Evolutionary conservation across 768 basidiomycete species (phyloP).

Genomic region (Sarcomyxa edulis): DNA sequence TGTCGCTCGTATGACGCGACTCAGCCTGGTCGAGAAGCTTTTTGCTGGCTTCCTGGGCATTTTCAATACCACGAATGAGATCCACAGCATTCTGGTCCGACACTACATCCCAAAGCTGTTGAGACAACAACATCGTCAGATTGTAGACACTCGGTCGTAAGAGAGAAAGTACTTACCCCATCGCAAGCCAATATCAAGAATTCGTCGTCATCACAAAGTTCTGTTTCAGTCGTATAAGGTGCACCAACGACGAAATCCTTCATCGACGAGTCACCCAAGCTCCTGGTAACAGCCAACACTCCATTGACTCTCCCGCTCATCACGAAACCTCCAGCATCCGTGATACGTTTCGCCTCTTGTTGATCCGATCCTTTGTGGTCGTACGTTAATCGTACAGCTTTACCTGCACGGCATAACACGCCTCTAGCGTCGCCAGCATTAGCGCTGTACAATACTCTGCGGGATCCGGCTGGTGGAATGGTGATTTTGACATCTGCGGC

Average conservation of each 20-base stretch:
- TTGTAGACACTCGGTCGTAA: constrained; percentile 1
- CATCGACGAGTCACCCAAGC: constrained; percentile 96
- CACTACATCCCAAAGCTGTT: constrained; percentile 93
- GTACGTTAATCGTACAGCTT: constrained; percentile 90
- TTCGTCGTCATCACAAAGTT: constrained; percentile 86
- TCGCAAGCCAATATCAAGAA: constrained; percentile 96
- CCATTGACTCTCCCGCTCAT: constrained; percentile 99
- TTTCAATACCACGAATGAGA: constrained; percentile 62
- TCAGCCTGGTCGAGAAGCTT: constrained; percentile 80
- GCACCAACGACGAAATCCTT: constrained; percentile 99
- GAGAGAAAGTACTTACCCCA: constrained; percentile 61
- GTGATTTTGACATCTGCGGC: constrained; percentile 24
- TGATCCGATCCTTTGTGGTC: constrained; percentile 98
- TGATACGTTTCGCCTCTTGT: constrained; percentile 97
- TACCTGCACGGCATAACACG: constrained; percentile 87
- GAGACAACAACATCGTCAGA: constrained; percentile 10
- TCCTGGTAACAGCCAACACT: constrained; percentile 92
- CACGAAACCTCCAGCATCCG: constrained; percentile 96
- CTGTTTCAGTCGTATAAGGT: constrained; percentile 98
- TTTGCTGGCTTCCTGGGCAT: constrained; percentile 80
- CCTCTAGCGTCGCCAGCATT: constrained; percentile 97
- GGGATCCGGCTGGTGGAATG: constrained; percentile 45
- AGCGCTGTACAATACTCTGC: constrained; percentile 87
- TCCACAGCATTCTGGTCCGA: constrained; percentile 90
- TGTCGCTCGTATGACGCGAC: constrained; percentile 87